Evolutionary conservation across 2,329 filamentous ascomycete species (phyloP), one percentile per base, ranked within the genome.

Genomic region (Sporothrix sp.): DNA sequence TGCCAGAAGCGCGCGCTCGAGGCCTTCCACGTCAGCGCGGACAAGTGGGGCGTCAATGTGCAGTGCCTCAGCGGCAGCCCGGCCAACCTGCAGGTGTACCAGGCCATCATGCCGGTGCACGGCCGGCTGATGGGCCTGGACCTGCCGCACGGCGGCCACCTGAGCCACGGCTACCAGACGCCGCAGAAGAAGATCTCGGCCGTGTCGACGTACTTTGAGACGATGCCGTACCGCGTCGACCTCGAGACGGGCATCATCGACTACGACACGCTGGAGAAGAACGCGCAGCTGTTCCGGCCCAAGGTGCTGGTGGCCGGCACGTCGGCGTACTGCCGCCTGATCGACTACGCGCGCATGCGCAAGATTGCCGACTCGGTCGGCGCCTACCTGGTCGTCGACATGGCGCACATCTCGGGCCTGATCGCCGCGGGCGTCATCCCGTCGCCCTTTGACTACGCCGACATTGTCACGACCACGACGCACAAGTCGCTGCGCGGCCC

Each of bases 141-240:
- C 66, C 81, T 96, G 51, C 90, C 90, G 57, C 90, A 96, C 67
- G 90, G 90, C 70, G 90, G 90, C 59, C 90, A 96, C 73, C 76
- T 96, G 72, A 89, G 84, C 68, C 93, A 98, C 75, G 93, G 93
- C 59, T 98, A 98, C 74, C 93, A 98, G 73, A 97, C 87, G 30
- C 87, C 93, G 28, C 82, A 84, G 65, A 87, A 86, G 76, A 98
- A 98, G 75, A 98, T 98, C 70, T 97, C 91, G 50, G 89, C 89
- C 54, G 85, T 98, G 61, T 97, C 91, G 35, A 97, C 91, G 64
- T 98, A 98, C 80, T 98, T 97, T 66, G 91, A 98, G 78, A 98
- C 93, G 54, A 84, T 98, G 71, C 93, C 93, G 51, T 98, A 98
- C 78, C 84, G 89, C 56, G 84, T 97, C 57, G 76, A 93, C 68